Conservation (phyloP, 306 rosid genomes). For the Carpinus fangiana region DNA sequence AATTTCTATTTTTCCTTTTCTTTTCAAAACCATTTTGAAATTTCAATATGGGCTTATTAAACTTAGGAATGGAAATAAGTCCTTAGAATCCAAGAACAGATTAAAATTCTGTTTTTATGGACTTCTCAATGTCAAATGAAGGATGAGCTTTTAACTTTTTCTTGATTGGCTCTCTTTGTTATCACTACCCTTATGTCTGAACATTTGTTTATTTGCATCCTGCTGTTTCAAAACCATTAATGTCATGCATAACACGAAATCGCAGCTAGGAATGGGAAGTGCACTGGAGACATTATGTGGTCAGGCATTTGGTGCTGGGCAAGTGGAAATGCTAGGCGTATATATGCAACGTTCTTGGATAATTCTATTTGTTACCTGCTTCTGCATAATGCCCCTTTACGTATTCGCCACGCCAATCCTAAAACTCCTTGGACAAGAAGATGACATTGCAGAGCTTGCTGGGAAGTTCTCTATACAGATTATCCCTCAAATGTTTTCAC, state of each 20-base stretch:
- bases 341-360: constrained; percentile 94
- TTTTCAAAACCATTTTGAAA: too few species aligned
- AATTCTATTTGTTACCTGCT: constrained; percentile 56
- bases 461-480: constrained; percentile 75
- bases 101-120: not conserved
- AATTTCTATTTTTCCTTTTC: too few species aligned
- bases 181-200: not conserved
- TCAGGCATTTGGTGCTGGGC: constrained; percentile 95
- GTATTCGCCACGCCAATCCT: constrained; percentile 60
- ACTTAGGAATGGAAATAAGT: not conserved
- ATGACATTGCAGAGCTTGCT: constrained; percentile 67
- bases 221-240: not conserved
- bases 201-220: not conserved
- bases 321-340: constrained; percentile 87
- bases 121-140: not conserved
- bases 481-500: constrained; percentile 90
- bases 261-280: constrained; percentile 98
- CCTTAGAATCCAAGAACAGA: constrained; percentile 2
- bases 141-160: not conserved
- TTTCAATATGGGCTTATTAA: too few species aligned
- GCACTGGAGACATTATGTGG: constrained; percentile 97
- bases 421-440: constrained; percentile 76
- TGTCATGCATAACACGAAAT: constrained; percentile 4
- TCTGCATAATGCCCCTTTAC: constrained; percentile 68
- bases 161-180: not conserved